These are phyloP conservation scores for Aspergillus haitiensis DNA, from an alignment of 495 filamentous ascomycete species.

Conservation along the genomic window DNA sequence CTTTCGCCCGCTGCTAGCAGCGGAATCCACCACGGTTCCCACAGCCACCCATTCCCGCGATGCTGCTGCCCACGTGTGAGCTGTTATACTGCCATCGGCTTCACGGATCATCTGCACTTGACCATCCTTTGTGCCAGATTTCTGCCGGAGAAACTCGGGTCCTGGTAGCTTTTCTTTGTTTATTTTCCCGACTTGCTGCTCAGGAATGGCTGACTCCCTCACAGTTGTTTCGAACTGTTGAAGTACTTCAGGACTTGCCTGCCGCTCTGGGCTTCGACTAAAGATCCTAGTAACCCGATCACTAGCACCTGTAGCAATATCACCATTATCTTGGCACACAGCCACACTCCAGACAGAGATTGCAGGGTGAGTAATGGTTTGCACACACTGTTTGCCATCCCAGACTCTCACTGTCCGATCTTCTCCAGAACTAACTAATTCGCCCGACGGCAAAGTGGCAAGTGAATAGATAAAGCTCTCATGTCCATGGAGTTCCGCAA, in stretches of 20 bases:
- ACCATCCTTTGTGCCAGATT: slow-evolving; percentile 86
- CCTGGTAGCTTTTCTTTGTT: slow-evolving; percentile 90
- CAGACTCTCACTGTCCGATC: slow-evolving; percentile 91
- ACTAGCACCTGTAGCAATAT: slow-evolving; percentile 90
- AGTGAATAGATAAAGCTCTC: slow-evolving; percentile 96
- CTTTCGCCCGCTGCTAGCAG: slow-evolving; percentile 75
- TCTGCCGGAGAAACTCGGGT: slow-evolving; percentile 75
- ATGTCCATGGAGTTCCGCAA: slow-evolving; percentile 78
- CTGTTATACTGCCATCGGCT: slow-evolving; percentile 71
- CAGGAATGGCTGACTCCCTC: slow-evolving; percentile 78
- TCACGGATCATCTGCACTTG: slow-evolving; percentile 91
- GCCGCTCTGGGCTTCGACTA: slow-evolving; percentile 67
- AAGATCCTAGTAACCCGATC: slow-evolving; percentile 87
- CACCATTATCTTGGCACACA: slow-evolving; percentile 74
- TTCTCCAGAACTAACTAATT: slow-evolving; percentile 88
- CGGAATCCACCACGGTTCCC: slow-evolving; percentile 89
- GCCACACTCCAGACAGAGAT: slow-evolving; percentile 95
- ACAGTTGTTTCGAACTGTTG: slow-evolving; percentile 78
- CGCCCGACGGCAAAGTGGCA: slow-evolving; percentile 71
- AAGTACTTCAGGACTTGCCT: slow-evolving; percentile 59
- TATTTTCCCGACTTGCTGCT: slow-evolving; percentile 74
- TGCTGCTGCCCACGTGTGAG: slow-evolving; percentile 74
- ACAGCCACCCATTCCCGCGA: slow-evolving; percentile 77
- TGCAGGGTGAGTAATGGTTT: slow-evolving; percentile 96
- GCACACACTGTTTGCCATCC: slow-evolving; percentile 77